phyloP scores from a whole-genome alignment of 352 stramenopile species.

The Pythium scleroteichum region DNA sequence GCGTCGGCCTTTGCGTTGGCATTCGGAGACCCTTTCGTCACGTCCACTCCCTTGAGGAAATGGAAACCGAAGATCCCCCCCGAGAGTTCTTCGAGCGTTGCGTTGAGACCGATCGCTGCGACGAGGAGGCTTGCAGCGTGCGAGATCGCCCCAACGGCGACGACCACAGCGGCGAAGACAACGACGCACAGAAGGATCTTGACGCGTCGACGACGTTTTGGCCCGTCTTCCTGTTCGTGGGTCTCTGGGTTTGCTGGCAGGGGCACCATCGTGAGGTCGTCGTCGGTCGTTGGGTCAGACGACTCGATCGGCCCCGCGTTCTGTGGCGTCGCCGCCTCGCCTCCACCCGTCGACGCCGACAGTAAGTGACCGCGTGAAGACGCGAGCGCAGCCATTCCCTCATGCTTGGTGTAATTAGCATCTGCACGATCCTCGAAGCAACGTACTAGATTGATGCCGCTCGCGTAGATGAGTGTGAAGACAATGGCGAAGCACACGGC shows the following conservation, averaged over 20 bases:
- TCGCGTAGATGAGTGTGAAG: not conserved
- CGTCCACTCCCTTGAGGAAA: not conserved
- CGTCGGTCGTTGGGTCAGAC: too few species aligned
- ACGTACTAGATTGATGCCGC: not conserved
- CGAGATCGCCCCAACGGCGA: not conserved
- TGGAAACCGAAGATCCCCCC: not conserved
- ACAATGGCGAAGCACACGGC: not conserved
- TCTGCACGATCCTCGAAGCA: not conserved
- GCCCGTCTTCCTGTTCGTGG: too few species aligned
- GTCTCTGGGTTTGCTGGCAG: too few species aligned
- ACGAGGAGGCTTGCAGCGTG: not conserved
- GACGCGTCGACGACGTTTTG: too few species aligned
- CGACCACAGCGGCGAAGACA: not conserved
- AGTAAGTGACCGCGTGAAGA: not conserved
- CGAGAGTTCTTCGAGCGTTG: constrained; percentile 9
- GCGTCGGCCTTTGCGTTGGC: not conserved
- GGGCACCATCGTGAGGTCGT: too few species aligned
- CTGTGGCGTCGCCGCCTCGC: too few species aligned
- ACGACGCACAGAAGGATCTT: not conserved
- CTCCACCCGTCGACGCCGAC: too few species aligned
- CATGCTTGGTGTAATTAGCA: not conserved
- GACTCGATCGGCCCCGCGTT: too few species aligned
- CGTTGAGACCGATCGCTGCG: constrained; percentile 8
- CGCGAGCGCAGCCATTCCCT: not conserved
- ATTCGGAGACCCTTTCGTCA: not conserved